Base-by-base conservation (phyloP, 2,329 filamentous ascomycete species). In the Ambrosiella beaveri region DNA sequence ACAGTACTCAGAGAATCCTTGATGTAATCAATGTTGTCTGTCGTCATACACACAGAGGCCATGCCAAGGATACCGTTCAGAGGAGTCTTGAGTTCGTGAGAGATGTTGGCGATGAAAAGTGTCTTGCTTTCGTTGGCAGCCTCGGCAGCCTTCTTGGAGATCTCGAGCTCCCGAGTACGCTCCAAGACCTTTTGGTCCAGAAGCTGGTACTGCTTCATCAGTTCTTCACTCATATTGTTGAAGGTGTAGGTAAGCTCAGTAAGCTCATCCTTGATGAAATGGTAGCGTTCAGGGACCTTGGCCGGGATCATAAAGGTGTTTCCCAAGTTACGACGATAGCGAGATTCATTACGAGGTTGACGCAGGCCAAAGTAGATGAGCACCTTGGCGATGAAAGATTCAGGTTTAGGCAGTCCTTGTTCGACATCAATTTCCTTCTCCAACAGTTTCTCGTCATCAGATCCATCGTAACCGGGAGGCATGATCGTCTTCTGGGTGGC, bases 111-210 rank as follows among this genome's bases (percentile, higher is more conserved):
- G 62, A 98, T 94, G 71, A 97, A 97, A 7, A 97, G 75, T 0
- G 93, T 97, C 72, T 98, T 98, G 75, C 88, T 94, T 70, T 95
- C 87, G 65, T 95, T 96, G 2, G 90, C 90, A n/a, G 87, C 86
- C 69, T 95, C 90, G 1, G 90, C 90, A 1, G 88, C 88, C 71
- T 88, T 88, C 68, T 95, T 95, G 72, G 85, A 94, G 61, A 88
- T 80, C 66, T 95, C 88, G 0, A 96, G 74, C 68, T 96, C 86
- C 40, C 80, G 80, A 0, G 90, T 96, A 58, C 90, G 78, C 67
- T 90, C 82, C 6, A 80, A 80, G 0, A 96, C 90, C 64, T 91
- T 84, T 59, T 91, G 83, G 67, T 96, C 90, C 0, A 96, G 74
- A 9, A 81, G 82, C 37, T 83, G 81, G 65, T 95, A 96, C 65